Evolutionary conservation across 495 filamentous ascomycete genomes (phyloP).

Genomic region (Hypoxylon fuscum): DNA sequence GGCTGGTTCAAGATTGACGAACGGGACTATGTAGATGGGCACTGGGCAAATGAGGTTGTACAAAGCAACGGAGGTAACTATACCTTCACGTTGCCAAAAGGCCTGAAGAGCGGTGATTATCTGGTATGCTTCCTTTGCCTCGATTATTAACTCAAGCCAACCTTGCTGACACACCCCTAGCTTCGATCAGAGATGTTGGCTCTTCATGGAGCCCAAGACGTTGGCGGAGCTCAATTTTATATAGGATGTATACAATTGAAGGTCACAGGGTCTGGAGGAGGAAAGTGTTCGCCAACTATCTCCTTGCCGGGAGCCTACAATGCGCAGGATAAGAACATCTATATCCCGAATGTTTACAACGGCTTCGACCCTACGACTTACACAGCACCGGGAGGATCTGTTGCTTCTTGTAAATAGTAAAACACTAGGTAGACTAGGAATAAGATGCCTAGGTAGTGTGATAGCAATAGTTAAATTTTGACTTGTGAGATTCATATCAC

Average conservation of each 20-base stretch:
- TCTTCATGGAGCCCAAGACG: slow-evolving; percentile 35
- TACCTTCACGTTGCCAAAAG: slow-evolving; percentile 40
- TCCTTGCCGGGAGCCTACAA: slow-evolving; percentile 44
- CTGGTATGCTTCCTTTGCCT: slow-evolving; percentile 21
- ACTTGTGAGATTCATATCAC: too few species aligned
- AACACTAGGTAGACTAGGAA: neutral
- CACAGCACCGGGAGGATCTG: slow-evolving; percentile 42
- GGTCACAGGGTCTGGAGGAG: slow-evolving; percentile 43
- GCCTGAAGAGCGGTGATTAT: slow-evolving; percentile 45
- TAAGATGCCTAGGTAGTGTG: too few species aligned
- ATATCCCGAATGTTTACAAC: slow-evolving; percentile 45
- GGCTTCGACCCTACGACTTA: slow-evolving; percentile 46
- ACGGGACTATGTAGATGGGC: slow-evolving; percentile 39
- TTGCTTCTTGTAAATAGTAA: slow-evolving; percentile 38
- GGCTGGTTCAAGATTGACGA: slow-evolving; percentile 48
- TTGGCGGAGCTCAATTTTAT: slow-evolving; percentile 34
- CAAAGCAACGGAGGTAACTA: slow-evolving; percentile 38
- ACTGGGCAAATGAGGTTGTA: slow-evolving; percentile 46
- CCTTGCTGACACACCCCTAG: slow-evolving; percentile 14
- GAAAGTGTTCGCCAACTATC: slow-evolving; percentile 41
- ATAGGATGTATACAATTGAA: slow-evolving; percentile 41
- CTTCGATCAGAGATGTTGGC: slow-evolving; percentile 47
- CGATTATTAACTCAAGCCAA: neutral
- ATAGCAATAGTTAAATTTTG: too few species aligned
- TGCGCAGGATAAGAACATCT: slow-evolving; percentile 42